Conservation (phyloP, 768 basidiomycete genomes). For the Boletus sp. region DNA sequence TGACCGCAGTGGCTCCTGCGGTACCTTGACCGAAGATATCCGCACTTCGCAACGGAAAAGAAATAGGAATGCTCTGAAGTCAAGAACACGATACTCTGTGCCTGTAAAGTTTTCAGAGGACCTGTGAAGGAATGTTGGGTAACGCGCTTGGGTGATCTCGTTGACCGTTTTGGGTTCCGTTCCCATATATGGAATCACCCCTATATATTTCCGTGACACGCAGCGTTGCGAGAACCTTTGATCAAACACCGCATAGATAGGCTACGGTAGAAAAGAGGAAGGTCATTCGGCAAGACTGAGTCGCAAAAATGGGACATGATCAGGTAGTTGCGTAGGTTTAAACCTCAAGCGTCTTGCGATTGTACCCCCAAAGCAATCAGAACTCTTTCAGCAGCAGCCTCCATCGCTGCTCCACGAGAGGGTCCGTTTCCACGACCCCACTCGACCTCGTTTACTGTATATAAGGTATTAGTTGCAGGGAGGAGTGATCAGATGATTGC, state of each 20-base stretch:
- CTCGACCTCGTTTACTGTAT: slow-evolving; percentile 19
- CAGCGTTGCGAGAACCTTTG: neutral
- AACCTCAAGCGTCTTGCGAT: neutral
- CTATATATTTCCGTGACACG: neutral
- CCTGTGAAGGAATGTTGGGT: neutral
- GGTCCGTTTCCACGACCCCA: slow-evolving; percentile 21
- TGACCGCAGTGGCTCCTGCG: slow-evolving; percentile 5
- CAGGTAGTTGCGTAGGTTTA: neutral
- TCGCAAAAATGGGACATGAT: neutral
- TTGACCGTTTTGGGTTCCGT: slow-evolving; percentile 1
- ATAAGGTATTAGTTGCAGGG: neutral
- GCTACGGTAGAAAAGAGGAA: neutral
- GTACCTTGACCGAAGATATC: neutral
- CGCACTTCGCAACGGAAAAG: neutral
- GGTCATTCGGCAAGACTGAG: neutral
- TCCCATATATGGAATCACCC: slow-evolving; percentile 16
- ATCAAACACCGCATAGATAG: neutral
- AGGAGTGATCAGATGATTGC: neutral
- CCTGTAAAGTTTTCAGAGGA: neutral
- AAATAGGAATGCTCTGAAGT: neutral
- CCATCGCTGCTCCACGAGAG: slow-evolving; percentile 20
- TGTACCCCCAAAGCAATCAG: slow-evolving; percentile 9
- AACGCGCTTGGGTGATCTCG: slow-evolving; percentile 7
- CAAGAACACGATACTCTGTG: neutral
- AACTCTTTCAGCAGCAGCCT: slow-evolving; percentile 19